A percentile compares a stretch with the other conserved stretches of the same genome.
phyloP scores from a whole-genome alignment of 352 stramenopile genomes.

The Paralagenidium karlingii region DNA sequence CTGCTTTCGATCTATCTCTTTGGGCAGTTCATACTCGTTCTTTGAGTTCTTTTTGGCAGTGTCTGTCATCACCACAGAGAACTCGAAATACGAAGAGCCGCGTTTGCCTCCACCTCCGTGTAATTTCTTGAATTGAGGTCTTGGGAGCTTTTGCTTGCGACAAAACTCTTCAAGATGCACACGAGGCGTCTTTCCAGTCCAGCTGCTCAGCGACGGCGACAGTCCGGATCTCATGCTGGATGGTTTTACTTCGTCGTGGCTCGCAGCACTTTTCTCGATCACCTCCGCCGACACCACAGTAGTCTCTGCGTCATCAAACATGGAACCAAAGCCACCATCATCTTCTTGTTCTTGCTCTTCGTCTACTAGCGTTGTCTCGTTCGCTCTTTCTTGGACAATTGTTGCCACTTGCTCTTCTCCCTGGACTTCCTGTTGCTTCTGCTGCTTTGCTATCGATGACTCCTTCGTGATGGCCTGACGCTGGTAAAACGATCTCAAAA shows the following conservation, averaged over 20 bases:
- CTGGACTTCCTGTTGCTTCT: constrained; percentile 10
- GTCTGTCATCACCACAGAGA: constrained; percentile 12
- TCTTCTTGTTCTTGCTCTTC: constrained; percentile 8
- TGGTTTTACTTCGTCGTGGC: background rate
- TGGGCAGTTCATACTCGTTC: background rate
- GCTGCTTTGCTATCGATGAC: too few species aligned
- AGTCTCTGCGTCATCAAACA: constrained; percentile 24
- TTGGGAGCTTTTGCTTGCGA: constrained; percentile 36
- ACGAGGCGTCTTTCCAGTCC: constrained; percentile 82
- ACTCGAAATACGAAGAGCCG: too few species aligned
- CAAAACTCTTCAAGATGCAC: constrained; percentile 84
- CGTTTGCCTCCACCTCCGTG: too few species aligned
- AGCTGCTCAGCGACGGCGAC: too few species aligned
- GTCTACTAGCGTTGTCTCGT: background rate
- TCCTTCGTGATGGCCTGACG: too few species aligned
- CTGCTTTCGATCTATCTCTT: too few species aligned
- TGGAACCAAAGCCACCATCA: constrained; percentile 16
- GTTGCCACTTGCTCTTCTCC: too few species aligned
- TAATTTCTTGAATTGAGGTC: constrained; percentile 17
- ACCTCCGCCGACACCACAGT: constrained; percentile 15
- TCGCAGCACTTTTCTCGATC: constrained; percentile 26
- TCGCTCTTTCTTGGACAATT: too few species aligned
- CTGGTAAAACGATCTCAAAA: too few species aligned
- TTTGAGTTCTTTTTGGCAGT: background rate
- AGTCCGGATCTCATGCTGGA: too few species aligned